Evolutionary conservation across 176 grass and related monocot species (phyloP), one percentile per base, ranked within the genome.

Genomic region (Pontederia crassipes): DNA sequence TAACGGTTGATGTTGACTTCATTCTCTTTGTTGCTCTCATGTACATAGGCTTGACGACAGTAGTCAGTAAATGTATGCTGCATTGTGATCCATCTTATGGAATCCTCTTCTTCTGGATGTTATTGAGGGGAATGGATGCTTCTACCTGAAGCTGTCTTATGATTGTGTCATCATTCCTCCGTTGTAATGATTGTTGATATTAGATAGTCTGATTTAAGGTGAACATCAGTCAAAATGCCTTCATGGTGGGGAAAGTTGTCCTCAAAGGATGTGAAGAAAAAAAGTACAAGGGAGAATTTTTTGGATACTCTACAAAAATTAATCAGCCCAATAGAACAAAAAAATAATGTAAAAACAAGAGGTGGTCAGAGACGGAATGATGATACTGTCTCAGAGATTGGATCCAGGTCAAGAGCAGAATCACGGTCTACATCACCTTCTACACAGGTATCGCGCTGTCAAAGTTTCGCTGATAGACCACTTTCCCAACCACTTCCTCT

Each of bases 191-290:
- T 45, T 40, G 59, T 16, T 46, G 17, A 3, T 17, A 5, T 57
- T 17, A 45, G 1, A 10, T 46, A 46, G 15, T 35, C 13, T n/a
- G n/a, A 8, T 35, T 11, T 32, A 35, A 15, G 15, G 26, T 17
- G 8, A 46, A 17, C 12, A 8, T 45, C 11, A 61, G 14, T 75
- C 75, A 85, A 69, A 53, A 97, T 97, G 92, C 84, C 87, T 75
- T 58, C 81, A 76, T 97, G 87, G 92, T 97, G 92, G 87, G 67
- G 81, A 10, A 97, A 85, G 64, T 97, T 81, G 55, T 85, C 81
- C 0, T 90, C 92, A 49, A 91, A 97, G 81, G 92, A 97, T 75
- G 75, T 71, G 69, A 97, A 88, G 76, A 97, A 91, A 81, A 91
- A 69, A n/a, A n/a, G n/a, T 14, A 74, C 83, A 66, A 97, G 91